Base-by-base conservation (phyloP, 495 filamentous ascomycete genomes). In the Evernia prunastri region DNA sequence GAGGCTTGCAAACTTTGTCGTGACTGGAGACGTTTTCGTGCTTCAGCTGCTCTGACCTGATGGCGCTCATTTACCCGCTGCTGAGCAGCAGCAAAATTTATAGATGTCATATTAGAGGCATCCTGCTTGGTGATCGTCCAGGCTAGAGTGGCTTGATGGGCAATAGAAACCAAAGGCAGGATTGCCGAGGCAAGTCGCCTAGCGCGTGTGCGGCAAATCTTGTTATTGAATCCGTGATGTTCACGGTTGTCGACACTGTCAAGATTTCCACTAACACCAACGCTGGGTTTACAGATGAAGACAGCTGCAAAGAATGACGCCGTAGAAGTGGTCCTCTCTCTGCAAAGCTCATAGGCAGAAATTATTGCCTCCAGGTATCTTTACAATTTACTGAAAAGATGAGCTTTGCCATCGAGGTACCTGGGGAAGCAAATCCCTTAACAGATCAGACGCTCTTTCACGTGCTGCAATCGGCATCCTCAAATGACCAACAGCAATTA, bases 41-140 rank as follows among this genome's bases (percentile, higher is more conserved):
- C 73, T 72, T 87, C 81, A 53, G 79, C 77, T 72, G 88, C 89
- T 70, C 87, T 87, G 33, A 83, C 82, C 70, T 84, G 82, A 61
- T 90, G 90, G 59, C 92, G 89, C 60, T 88, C 88, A 59, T 86
- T 81, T 60, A 96, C 80, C 69, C 92, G 88, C 77, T 88, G 81
- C 76, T 96, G 91, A 63, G 92, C 92, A 67, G 86, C 84, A 73
- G 88, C 87, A 73, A 96, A 96, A 67, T 91, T 87, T 70, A 86
- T 80, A 59, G 85, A 84, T 72, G 83, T 85, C 88, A 91, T 91
- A 69, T 76, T 75, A 71, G 65, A 53, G 75, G 70, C 77, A 80
- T 80, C 27, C 9, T 25, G n/a, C 27, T 13, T 17, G 15, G 25
- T 27, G 11, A 13, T 51, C 7, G 9, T 17, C 27, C 4, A 5